phyloP scores from a whole-genome alignment of 768 basidiomycete genomes.

The Kwoniella europaea region DNA sequence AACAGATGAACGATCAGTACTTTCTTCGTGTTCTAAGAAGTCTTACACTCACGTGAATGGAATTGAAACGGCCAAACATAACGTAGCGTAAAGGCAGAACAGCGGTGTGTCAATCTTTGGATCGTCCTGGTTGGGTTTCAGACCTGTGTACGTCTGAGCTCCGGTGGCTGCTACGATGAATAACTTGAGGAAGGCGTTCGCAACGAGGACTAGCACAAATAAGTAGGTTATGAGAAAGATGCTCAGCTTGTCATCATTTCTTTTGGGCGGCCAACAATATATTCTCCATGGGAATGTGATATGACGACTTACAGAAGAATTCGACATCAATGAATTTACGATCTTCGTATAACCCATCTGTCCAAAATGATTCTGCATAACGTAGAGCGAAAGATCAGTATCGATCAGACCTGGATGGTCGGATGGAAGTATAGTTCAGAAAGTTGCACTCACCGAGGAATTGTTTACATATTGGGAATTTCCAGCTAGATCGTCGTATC shows the following conservation, averaged over 20 bases:
- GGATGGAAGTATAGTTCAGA: too few relatives aligned
- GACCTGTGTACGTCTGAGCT: constrained; percentile 37
- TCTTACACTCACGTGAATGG: constrained; percentile 41
- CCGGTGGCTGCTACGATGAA: constrained; percentile 48
- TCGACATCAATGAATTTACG: constrained; percentile 29
- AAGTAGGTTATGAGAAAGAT: too few relatives aligned
- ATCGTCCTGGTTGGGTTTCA: constrained; percentile 28
- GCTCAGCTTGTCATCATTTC: too few relatives aligned
- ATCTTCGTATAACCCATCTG: constrained; percentile 33
- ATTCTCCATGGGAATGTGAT: not conserved
- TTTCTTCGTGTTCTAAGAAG: not conserved
- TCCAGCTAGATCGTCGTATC: constrained; percentile 11
- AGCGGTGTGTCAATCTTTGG: constrained; percentile 38
- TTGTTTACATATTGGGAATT: constrained; percentile 12
- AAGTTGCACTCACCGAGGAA: constrained; percentile 19
- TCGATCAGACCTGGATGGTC: too few relatives aligned
- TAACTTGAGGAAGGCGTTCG: constrained; percentile 47
- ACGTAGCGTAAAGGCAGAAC: constrained; percentile 45
- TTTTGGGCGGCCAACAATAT: too few relatives aligned
- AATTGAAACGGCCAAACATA: constrained; percentile 43
- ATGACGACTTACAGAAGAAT: constrained; percentile 35
- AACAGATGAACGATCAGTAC: not conserved
- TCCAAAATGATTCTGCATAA: constrained; percentile 31
- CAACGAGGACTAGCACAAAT: constrained; percentile 16
- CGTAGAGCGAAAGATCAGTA: too few relatives aligned